Conservation (phyloP, 73 alveolate species). For the Tetrahymena borealis region DNA sequence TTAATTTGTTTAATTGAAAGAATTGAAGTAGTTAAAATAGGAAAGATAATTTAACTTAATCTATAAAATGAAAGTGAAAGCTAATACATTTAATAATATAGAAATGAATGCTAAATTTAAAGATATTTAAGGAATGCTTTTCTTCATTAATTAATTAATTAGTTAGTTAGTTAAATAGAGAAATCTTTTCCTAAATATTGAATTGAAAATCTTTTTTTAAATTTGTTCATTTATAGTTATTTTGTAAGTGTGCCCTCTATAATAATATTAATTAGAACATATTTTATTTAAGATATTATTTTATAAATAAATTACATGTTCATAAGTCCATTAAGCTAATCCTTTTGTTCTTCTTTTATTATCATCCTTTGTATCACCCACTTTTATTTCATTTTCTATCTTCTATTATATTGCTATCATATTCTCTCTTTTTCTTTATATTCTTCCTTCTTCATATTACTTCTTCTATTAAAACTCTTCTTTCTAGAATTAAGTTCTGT, state of each 20-base stretch:
- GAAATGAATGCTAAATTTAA: no score
- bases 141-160: no score
- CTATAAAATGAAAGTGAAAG: no score
- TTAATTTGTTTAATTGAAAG: no score
- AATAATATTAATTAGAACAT: not conserved
- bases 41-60: no score
- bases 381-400: conserved; percentile 10
- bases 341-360: conserved; percentile 24
- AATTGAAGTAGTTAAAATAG: no score
- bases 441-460: conserved; percentile 9
- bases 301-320: not conserved
- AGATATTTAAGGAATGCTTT: no score
- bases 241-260: conserved; percentile 38
- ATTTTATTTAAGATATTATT: not conserved
- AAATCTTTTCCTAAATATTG: no score
- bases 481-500: conserved; percentile 13
- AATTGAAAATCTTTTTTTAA: no score
- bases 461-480: conserved; percentile 24
- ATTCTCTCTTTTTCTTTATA: conserved; percentile 22
- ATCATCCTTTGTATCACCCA: not conserved
- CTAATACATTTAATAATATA: no score
- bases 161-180: no score
- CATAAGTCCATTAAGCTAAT: conserved; percentile 38
- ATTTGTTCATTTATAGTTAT: conserved; percentile 30
- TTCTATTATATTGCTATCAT: conserved; percentile 20